Percentiles rank a stretch among this genome's conserved stretches.
Conservation (phyloP, 73 alveolate species). For the Vitrella brassicaformis region DNA sequence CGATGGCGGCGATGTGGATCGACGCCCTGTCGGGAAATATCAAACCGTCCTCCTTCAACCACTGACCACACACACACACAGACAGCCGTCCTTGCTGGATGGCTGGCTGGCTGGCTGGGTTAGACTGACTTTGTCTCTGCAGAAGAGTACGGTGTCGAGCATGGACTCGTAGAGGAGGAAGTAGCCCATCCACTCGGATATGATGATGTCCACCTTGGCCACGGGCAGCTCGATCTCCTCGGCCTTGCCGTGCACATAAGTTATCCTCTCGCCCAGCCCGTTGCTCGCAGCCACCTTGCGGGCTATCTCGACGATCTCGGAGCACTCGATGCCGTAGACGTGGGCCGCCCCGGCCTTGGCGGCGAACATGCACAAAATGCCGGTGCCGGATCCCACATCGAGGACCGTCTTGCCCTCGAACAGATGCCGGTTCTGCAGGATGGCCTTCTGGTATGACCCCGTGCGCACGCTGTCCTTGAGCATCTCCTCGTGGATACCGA, state of each 20-base stretch:
- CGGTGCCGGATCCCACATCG: constrained; percentile 96
- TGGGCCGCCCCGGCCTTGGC: constrained; percentile 92
- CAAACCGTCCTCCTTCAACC: constrained; percentile 71
- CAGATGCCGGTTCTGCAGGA: constrained; percentile 56
- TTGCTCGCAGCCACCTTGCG: constrained; percentile 65
- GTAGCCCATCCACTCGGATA: constrained; percentile 94
- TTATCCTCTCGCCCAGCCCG: constrained; percentile 66
- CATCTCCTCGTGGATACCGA: constrained; percentile 94
- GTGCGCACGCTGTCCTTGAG: constrained; percentile 80
- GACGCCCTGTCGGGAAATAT: constrained; percentile 80
- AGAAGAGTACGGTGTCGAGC: constrained; percentile 75
- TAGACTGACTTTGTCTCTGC: constrained; percentile 60
- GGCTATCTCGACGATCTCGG: constrained; percentile 82
- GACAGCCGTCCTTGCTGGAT: no score
- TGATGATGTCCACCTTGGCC: constrained; percentile 76
- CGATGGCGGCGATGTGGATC: constrained; percentile 72
- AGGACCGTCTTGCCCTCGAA: constrained; percentile 82
- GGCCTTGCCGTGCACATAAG: constrained; percentile 76
- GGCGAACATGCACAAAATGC: constrained; percentile 84
- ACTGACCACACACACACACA: no score
- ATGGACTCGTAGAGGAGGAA: constrained; percentile 74
- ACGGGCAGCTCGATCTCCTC: constrained; percentile 86
- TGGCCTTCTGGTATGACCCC: constrained; percentile 77
- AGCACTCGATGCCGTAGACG: constrained; percentile 86
- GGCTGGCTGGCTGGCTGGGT: no score